phyloP scores from a whole-genome alignment of 2,329 filamentous ascomycete species.

The Atkinsonella texensis region DNA sequence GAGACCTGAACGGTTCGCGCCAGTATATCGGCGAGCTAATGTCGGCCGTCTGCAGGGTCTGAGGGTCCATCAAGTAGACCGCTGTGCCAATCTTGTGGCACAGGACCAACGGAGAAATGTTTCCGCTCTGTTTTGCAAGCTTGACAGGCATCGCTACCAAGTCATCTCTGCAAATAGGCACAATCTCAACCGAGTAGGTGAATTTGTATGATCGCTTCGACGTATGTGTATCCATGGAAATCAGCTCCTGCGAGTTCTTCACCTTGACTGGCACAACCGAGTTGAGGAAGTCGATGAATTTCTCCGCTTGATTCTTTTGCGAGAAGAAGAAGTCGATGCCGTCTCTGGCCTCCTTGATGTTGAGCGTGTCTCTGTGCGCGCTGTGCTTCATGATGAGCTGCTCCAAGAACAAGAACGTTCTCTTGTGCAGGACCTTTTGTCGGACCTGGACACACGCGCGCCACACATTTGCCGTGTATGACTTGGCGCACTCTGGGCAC shows the following conservation, averaged over 20 bases:
- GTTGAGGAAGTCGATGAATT: slow-evolving; percentile 80
- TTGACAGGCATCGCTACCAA: slow-evolving; percentile 86
- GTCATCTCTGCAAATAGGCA: slow-evolving; percentile 96
- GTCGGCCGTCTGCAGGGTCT: slow-evolving; percentile 83
- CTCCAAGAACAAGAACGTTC: slow-evolving; percentile 61
- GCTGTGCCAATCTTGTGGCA: slow-evolving; percentile 84
- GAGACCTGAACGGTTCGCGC: slow-evolving; percentile 72
- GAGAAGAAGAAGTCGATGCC: slow-evolving; percentile 95
- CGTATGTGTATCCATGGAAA: slow-evolving; percentile 87
- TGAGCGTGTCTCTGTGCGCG: slow-evolving; percentile 86
- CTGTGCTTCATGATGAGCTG: slow-evolving; percentile 92
- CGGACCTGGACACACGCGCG: slow-evolving; percentile 85
- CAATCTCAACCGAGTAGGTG: slow-evolving; percentile 74
- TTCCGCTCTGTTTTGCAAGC: slow-evolving; percentile 74
- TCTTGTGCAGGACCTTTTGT: slow-evolving; percentile 94
- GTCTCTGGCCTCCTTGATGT: slow-evolving; percentile 94
- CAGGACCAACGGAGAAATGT: slow-evolving; percentile 75
- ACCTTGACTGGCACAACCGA: slow-evolving; percentile 67
- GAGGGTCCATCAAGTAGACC: slow-evolving; percentile 79
- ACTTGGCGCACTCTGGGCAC: slow-evolving; percentile 90
- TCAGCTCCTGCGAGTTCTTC: slow-evolving; percentile 73
- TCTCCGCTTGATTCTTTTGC: slow-evolving; percentile 79
- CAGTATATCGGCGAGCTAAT: slow-evolving; percentile 77
- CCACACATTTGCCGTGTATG: slow-evolving; percentile 95
- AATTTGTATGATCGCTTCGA: slow-evolving; percentile 91